Base-by-base conservation (phyloP, 2,329 filamentous ascomycete species). In the Exophiala aquamarina region DNA sequence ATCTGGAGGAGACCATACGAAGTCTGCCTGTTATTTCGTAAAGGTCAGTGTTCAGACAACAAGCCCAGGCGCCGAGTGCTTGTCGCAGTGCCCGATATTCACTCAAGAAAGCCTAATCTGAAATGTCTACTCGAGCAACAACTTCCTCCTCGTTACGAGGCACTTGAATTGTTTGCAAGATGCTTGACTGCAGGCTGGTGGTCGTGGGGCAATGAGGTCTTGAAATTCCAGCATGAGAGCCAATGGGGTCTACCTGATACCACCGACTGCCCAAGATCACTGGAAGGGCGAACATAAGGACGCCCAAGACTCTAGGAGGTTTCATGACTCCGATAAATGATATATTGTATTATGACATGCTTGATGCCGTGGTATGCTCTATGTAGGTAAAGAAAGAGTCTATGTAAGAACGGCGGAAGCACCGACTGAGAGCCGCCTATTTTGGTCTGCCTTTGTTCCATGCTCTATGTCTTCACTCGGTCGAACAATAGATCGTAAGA, bases 71-170 rank as follows among this genome's bases (percentile, higher is more conserved):
- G 71, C 51, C 71, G 76, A 58, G 69, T 83, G 7, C 72, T 84
- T 47, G 71, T 75, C 21, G 79, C 72, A 6, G 81, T 83, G 8
- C 79, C 81, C 7, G 82, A 84, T 63, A 47, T 83, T 11, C 82
- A 85, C 62, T 84, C 81, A 3, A 68, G 81, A n/a, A 85, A 85
- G 60, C 82, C 82, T 14, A 81, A 77, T 57, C 50, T 85, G 52
- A 82, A 78, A 59, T 61, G 67, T 10, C 42, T 83, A 18, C 64
- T 84, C 18, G 77, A 80, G 60, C 61, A 61, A 10, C 54, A 77
- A 6, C 23, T 63, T 19, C 55, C 60, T 10, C 45, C 54, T 2
- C 55, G 65, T 10, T 79, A 80, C 58, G 63, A 67, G 33, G 79
- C 74, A 2, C 59, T 84, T 33, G 82, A 85, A 60, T 67, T 84